Evolutionary conservation across 805 yeast species (phyloP).

Genomic region (Diddensiella santjacobensis): DNA sequence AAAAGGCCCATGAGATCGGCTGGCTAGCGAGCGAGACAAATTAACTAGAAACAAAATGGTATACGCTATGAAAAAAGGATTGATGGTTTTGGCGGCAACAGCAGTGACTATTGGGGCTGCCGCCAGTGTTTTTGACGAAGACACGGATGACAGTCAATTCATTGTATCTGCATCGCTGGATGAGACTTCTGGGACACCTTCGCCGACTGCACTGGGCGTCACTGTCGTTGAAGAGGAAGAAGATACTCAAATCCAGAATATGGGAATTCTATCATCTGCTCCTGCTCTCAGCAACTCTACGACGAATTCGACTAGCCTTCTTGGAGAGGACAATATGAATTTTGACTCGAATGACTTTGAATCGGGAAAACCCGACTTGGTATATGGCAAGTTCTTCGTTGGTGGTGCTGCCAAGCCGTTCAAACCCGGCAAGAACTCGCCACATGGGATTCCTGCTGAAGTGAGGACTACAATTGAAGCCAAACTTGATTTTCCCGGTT

Average conservation of each 20-base stretch:
- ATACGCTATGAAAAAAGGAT: neutral
- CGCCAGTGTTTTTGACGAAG: neutral
- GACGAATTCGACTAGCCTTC: neutral
- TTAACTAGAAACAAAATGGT: too few relatives aligned
- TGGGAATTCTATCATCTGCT: too few relatives aligned
- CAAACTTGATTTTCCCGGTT: constrained; percentile 10
- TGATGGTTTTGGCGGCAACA: neutral
- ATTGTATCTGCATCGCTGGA: neutral
- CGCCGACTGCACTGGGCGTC: neutral
- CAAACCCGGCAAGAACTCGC: constrained; percentile 8
- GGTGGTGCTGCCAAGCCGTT: constrained; percentile 12
- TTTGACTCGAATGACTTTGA: neutral
- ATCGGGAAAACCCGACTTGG: constrained; percentile 6
- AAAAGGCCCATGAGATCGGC: neutral
- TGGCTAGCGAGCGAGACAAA: too few relatives aligned
- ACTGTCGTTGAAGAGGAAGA: neutral
- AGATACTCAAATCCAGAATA: neutral
- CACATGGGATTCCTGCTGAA: constrained; percentile 6
- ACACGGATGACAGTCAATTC: neutral
- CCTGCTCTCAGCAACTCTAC: neutral
- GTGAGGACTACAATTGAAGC: constrained; percentile 2
- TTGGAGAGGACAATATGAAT: neutral
- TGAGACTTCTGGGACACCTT: neutral
- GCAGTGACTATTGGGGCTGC: neutral
- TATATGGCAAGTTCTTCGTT: constrained; percentile 8